Evolutionary conservation across 805 yeast species (phyloP).

Genomic region (Teunomyces tritomae): DNA sequence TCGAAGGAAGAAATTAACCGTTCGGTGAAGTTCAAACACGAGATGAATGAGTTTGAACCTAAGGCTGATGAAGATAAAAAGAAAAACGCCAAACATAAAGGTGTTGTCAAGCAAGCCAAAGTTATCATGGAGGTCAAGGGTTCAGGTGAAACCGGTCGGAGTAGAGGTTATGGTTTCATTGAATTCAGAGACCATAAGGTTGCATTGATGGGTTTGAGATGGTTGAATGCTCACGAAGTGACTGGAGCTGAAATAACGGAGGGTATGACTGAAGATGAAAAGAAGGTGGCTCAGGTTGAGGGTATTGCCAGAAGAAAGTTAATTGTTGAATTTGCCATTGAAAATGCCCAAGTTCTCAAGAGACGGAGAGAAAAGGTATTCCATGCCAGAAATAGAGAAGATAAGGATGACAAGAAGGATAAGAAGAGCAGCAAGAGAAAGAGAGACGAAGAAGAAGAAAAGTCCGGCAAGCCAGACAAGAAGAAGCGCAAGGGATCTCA

Average conservation of each 20-base stretch:
- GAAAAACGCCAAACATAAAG: slow-evolving; percentile 70
- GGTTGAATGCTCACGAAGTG: slow-evolving; percentile 93
- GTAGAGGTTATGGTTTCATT: slow-evolving; percentile 95
- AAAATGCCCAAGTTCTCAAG: slow-evolving; percentile 89
- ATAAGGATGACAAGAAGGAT: slow-evolving; percentile 19
- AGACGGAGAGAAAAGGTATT: slow-evolving; percentile 74
- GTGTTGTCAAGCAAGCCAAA: slow-evolving; percentile 92
- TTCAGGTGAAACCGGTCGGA: slow-evolving; percentile 80
- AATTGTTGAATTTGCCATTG: slow-evolving; percentile 94
- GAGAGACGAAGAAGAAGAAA: slow-evolving; percentile 17
- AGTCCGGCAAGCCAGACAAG: slow-evolving; percentile 14
- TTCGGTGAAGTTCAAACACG: slow-evolving; percentile 66
- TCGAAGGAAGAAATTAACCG: slow-evolving; percentile 85
- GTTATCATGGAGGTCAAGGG: slow-evolving; percentile 91
- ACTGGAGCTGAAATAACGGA: slow-evolving; percentile 63
- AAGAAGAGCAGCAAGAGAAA: slow-evolving; percentile 20
- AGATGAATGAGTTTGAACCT: slow-evolving; percentile 23
- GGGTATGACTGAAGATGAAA: slow-evolving; percentile 70
- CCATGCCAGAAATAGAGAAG: slow-evolving; percentile 28
- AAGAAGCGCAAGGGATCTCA: slow-evolving; percentile 27
- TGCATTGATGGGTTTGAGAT: slow-evolving; percentile 94
- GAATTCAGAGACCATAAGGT: slow-evolving; percentile 89
- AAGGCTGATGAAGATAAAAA: slow-evolving; percentile 33
- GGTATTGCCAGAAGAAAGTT: slow-evolving; percentile 65
- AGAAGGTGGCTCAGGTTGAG: slow-evolving; percentile 52